Conservation (phyloP, 371 early-diverging fungal genomes). For the Paramicrosporidium saccamoebae region DNA sequence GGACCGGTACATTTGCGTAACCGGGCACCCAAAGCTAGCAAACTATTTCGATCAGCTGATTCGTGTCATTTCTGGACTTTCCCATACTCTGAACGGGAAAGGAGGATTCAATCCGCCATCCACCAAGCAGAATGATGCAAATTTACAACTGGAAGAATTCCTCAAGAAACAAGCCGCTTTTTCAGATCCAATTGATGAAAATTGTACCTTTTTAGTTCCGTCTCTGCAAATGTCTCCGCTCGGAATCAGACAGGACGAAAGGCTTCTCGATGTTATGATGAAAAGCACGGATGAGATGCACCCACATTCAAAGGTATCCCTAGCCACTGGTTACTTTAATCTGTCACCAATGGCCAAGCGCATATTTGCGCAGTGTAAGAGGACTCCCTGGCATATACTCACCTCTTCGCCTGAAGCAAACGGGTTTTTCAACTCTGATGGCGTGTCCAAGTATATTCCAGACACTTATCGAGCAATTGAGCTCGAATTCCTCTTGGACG, state of each 20-base stretch:
- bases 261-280: constrained; percentile 8
- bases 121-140: constrained; percentile 1
- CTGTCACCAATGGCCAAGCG: too few species aligned
- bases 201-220: constrained; percentile 40
- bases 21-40: constrained; percentile 12
- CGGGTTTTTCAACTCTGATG: constrained; percentile 57
- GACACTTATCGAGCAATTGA: constrained; percentile 55
- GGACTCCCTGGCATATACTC: too few species aligned
- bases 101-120: neutral
- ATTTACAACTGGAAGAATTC: neutral
- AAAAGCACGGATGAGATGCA: constrained; percentile 4
- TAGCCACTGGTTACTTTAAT: constrained; percentile 83
- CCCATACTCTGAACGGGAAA: constrained; percentile 11
- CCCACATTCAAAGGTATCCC: constrained; percentile 11
- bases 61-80: constrained; percentile 16
- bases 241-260: constrained; percentile 38
- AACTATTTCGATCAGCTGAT: constrained; percentile 31
- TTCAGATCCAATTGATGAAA: constrained; percentile 3
- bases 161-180: neutral
- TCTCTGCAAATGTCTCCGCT: constrained; percentile 58
- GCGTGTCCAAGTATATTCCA: constrained; percentile 53
- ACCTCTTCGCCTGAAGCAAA: constrained; percentile 77
- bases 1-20: constrained; percentile 54
- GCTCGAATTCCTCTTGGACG: constrained; percentile 13
- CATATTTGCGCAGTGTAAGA: too few species aligned